These are phyloP conservation scores for Ophiostoma himal-ulmi DNA, from an alignment of 2,329 filamentous ascomycete genomes.

Conservation along the genomic window DNA sequence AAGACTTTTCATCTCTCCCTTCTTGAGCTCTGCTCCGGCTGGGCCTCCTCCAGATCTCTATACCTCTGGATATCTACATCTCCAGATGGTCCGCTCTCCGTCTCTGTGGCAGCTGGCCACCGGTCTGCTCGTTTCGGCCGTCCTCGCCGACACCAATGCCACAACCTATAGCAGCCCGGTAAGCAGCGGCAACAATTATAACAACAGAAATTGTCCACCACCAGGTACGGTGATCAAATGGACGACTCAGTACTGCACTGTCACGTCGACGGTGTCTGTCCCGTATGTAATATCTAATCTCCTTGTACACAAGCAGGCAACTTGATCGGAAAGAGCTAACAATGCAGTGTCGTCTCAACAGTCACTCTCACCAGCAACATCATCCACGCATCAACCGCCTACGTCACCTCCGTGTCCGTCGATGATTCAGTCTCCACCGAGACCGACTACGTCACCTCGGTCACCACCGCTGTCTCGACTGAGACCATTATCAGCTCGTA, in stretches of 20 bases:
- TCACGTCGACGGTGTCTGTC: slow-evolving; percentile 3
- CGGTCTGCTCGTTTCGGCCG: background rate
- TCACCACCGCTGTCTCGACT: slow-evolving; percentile 14
- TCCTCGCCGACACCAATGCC: background rate
- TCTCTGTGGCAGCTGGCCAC: slow-evolving; percentile 18
- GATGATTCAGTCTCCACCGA: slow-evolving; percentile 14
- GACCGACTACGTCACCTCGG: slow-evolving; percentile 11
- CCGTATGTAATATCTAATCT: background rate
- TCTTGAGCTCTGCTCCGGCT: background rate
- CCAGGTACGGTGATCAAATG: slow-evolving; percentile 18
- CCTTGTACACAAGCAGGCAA: background rate
- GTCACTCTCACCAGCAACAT: background rate
- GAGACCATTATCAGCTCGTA: slow-evolving; percentile 17
- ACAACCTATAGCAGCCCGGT: slow-evolving; percentile 17
- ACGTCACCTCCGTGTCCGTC: slow-evolving; percentile 18
- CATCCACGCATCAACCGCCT: background rate
- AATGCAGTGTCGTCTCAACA: background rate
- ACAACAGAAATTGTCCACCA: background rate
- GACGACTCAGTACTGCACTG: slow-evolving; percentile 4
- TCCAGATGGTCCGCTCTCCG: slow-evolving; percentile 2
- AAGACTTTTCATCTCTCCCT: background rate
- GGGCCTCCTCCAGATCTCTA: background rate
- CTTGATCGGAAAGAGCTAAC: background rate
- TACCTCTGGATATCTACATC: background rate
- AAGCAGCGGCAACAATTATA: background rate